Evolutionary conservation across 441 rosid species (phyloP).

Genomic region (Capsella rubella): DNA sequence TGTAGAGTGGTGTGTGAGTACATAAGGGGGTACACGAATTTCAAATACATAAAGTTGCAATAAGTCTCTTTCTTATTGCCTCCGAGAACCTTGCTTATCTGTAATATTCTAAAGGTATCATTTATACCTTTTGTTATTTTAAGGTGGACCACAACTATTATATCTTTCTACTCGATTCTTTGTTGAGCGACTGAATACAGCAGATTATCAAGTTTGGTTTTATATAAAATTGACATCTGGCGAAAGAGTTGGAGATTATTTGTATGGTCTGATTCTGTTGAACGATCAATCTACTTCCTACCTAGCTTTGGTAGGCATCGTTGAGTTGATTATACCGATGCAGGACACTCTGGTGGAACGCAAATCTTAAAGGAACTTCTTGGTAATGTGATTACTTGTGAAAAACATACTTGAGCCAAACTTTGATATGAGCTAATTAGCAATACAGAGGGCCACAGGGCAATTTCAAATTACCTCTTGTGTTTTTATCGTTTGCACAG

Average conservation of each 20-base stretch:
- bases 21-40: slow-evolving; percentile 61
- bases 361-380: neutral
- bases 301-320: neutral
- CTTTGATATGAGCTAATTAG: slow-evolving; percentile 14
- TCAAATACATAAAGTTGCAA: slow-evolving; percentile 58
- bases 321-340: neutral
- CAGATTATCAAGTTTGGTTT: neutral
- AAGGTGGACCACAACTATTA: slow-evolving; percentile 15
- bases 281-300: slow-evolving; percentile 13
- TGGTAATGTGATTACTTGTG: slow-evolving; percentile 11
- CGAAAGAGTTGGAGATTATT: neutral
- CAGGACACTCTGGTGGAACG: slow-evolving; percentile 17
- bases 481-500: slow-evolving; percentile 1
- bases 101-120: slow-evolving; percentile 29
- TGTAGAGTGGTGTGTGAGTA: slow-evolving; percentile 82
- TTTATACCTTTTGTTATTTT: slow-evolving; percentile 8
- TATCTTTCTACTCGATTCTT: slow-evolving; percentile 20
- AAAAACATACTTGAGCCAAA: slow-evolving; percentile 18
- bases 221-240: neutral
- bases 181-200: slow-evolving; percentile 14
- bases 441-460: slow-evolving; percentile 3
- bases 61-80: slow-evolving; percentile 36
- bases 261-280: neutral
- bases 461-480: neutral
- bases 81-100: slow-evolving; percentile 14